Percentiles rank a stretch among this genome's conserved stretches.
These are phyloP conservation scores for Colletotrichum lupini DNA, from an alignment of 2,329 filamentous ascomycete species.

Conservation along the genomic window DNA sequence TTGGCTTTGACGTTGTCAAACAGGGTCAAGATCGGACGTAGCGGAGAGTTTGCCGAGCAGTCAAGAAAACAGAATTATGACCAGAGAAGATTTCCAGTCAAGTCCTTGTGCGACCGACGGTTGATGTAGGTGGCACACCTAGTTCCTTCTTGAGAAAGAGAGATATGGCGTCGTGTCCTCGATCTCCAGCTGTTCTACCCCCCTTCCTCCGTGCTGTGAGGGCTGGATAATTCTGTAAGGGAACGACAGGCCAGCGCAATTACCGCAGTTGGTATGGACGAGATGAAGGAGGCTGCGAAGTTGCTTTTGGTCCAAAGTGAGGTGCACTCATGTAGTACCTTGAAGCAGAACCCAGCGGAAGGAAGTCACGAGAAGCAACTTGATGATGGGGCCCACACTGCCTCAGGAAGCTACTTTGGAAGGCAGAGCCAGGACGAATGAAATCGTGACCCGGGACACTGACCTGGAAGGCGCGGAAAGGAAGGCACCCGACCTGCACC, in stretches of 20 bases:
- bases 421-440: background rate
- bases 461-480: background rate
- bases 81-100: background rate
- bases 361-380: constrained; percentile 16
- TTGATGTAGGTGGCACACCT: background rate
- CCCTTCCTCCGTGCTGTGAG: background rate
- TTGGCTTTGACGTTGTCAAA: background rate
- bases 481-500: constrained; percentile 23
- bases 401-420: background rate
- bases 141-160: constrained; percentile 4
- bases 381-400: background rate
- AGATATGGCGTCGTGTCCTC: background rate
- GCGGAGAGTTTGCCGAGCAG: background rate
- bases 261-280: background rate
- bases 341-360: background rate
- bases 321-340: background rate
- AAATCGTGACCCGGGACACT: background rate
- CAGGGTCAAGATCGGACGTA: background rate
- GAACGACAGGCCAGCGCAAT: background rate
- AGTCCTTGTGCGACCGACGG: background rate
- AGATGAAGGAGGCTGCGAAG: background rate
- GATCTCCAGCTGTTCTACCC: background rate
- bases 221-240: background rate
- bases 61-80: background rate
- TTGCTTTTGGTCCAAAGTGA: background rate